phyloP scores from a whole-genome alignment of 345 rosid genomes.

The Lepidium africanum region DNA sequence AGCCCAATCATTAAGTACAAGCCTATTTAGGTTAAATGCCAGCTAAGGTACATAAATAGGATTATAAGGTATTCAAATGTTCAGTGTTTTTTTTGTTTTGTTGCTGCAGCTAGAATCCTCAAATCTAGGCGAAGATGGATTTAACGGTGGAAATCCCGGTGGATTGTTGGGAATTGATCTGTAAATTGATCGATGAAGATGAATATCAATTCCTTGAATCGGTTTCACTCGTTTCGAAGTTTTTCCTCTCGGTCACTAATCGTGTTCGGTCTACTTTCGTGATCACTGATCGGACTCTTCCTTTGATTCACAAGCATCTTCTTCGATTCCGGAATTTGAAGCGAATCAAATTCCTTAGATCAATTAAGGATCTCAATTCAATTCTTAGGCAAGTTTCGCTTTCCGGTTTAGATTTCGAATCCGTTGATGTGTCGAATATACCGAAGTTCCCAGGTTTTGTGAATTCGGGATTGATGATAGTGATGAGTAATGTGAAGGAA shows the following conservation, averaged over 20 bases:
- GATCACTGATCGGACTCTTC: conserved; percentile 32
- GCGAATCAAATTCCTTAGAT: conserved; percentile 28
- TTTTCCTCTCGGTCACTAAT: conserved; percentile 49
- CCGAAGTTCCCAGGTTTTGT: conserved; percentile 30
- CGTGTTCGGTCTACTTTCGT: conserved; percentile 43
- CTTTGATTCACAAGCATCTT: conserved; percentile 37
- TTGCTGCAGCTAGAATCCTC: background rate
- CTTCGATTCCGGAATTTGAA: conserved; percentile 47
- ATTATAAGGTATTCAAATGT: too few relatives aligned
- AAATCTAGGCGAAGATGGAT: conserved; percentile 4
- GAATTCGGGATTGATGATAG: conserved; percentile 18
- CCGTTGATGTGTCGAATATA: conserved; percentile 38
- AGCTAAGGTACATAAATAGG: too few relatives aligned
- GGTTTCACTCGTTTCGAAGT: conserved; percentile 47
- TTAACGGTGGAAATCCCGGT: too few relatives aligned
- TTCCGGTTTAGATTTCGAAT: conserved; percentile 38
- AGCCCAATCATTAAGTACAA: background rate
- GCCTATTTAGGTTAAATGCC: background rate
- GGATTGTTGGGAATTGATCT: conserved; percentile 76
- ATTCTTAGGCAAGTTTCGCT: conserved; percentile 35
- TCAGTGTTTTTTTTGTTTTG: too few relatives aligned
- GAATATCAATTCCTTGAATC: conserved; percentile 42
- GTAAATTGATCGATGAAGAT: conserved; percentile 31
- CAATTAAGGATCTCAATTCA: conserved; percentile 19
- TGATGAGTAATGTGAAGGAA: conserved; percentile 36